phyloP scores from a whole-genome alignment of 2,329 filamentous ascomycete species.

The Neospermospora avenae region DNA sequence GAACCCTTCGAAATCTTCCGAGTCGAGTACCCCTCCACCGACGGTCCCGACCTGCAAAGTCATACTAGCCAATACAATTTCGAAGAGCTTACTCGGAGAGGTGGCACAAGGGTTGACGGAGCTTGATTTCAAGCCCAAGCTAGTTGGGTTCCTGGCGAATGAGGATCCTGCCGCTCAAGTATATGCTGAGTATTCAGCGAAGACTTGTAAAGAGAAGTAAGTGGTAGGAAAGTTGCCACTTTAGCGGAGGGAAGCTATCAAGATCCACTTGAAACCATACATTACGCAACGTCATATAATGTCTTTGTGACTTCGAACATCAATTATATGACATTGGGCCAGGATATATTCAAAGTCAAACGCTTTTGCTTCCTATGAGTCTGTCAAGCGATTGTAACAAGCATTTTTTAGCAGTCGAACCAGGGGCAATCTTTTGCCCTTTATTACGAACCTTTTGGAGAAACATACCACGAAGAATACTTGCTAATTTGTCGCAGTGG shows the following conservation, averaged over 20 bases:
- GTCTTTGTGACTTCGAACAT: too few species aligned
- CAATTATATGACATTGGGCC: too few species aligned
- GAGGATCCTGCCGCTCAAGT: conserved; percentile 84
- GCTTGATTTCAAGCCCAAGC: conserved; percentile 68
- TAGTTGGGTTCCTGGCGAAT: conserved; percentile 92
- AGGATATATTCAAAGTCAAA: too few species aligned
- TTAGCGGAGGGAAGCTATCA: background rate
- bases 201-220: conserved; percentile 95
- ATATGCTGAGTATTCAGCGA: conserved; percentile 96
- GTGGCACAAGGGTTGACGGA: conserved; percentile 72
- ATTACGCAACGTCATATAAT: too few species aligned
- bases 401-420: background rate
- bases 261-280: too few species aligned
- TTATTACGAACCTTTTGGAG: background rate
- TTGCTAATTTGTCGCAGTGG: conserved; percentile 53
- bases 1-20: background rate
- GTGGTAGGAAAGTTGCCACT: conserved; percentile 34
- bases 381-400: too few species aligned
- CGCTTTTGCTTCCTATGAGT: too few species aligned
- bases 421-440: background rate
- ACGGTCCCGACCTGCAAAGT: conserved; percentile 74
- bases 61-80: conserved; percentile 82
- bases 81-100: conserved; percentile 75
- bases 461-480: background rate
- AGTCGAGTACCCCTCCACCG: background rate